These are phyloP conservation scores for Akanthomyces uredinophilus DNA, from an alignment of 2,329 filamentous ascomycete species.

Conservation along the genomic window DNA sequence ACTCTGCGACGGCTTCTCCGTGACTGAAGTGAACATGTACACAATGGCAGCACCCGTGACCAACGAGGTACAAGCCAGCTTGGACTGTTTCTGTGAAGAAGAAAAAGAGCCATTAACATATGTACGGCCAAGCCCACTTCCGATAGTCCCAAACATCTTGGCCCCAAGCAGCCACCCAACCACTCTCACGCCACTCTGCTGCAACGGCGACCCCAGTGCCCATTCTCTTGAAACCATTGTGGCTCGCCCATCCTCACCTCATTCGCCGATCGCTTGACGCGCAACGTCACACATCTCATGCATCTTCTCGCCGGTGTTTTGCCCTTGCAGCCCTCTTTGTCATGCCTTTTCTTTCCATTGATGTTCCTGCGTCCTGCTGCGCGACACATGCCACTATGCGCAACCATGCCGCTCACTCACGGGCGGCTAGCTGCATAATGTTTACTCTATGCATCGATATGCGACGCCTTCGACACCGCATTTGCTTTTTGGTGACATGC, in stretches of 20 bases:
- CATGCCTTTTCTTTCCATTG: background rate
- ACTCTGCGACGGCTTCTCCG: background rate
- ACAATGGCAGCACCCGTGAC: background rate
- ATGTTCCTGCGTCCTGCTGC: background rate
- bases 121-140: background rate
- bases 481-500: background rate
- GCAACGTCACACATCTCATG: background rate
- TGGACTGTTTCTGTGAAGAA: background rate
- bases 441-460: background rate
- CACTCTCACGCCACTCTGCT: background rate
- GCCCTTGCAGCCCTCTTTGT: background rate
- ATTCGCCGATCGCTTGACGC: background rate
- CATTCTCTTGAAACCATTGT: slow-evolving; percentile 9
- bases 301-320: background rate
- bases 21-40: background rate
- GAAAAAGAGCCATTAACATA: background rate
- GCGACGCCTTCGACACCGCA: background rate
- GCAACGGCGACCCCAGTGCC: background rate
- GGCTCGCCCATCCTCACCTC: background rate
- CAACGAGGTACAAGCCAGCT: background rate
- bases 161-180: background rate
- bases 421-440: slow-evolving; percentile 3
- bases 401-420: background rate
- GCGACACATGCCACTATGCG: background rate
- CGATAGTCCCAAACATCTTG: background rate